These are phyloP conservation scores for Modicella reniformis DNA, from an alignment of 371 early-diverging fungal genomes.

Conservation along the genomic window DNA sequence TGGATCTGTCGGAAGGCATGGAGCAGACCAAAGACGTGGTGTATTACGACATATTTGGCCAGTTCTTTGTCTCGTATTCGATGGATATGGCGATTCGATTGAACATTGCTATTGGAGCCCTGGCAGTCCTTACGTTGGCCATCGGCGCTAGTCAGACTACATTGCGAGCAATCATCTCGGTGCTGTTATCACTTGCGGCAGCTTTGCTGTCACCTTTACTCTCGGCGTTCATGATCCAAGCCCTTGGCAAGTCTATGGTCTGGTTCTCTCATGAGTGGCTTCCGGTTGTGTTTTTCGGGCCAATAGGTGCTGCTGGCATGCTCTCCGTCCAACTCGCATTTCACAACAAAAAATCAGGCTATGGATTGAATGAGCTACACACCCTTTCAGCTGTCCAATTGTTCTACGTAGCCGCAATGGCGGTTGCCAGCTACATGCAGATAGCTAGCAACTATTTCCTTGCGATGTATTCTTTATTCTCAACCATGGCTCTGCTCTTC, in stretches of 20 bases:
- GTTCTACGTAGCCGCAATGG: slow-evolving; percentile 22
- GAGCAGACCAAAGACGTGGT: slow-evolving; percentile 65
- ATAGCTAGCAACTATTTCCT: slow-evolving; percentile 42
- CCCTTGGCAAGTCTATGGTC: slow-evolving; percentile 64
- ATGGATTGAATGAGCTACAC: slow-evolving; percentile 32
- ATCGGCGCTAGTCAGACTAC: slow-evolving; percentile 33
- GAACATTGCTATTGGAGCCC: slow-evolving; percentile 27
- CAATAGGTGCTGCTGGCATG: slow-evolving; percentile 58
- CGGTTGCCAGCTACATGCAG: not conserved
- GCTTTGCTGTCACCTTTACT: slow-evolving; percentile 57
- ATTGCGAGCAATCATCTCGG: slow-evolving; percentile 36
- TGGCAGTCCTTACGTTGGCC: slow-evolving; percentile 21
- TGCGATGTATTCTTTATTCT: slow-evolving; percentile 30
- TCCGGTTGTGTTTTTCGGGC: slow-evolving; percentile 64
- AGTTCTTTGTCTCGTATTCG: slow-evolving; percentile 67
- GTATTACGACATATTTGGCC: slow-evolving; percentile 74
- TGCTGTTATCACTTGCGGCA: slow-evolving; percentile 57
- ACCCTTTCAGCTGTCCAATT: slow-evolving; percentile 30
- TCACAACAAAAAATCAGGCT: slow-evolving; percentile 18
- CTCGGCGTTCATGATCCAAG: slow-evolving; percentile 54
- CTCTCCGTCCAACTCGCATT: slow-evolving; percentile 60
- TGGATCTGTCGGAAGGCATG: slow-evolving; percentile 48
- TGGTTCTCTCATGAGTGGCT: slow-evolving; percentile 77
- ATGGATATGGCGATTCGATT: slow-evolving; percentile 64
- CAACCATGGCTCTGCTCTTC: slow-evolving; percentile 29